Base-by-base conservation (phyloP, 2,329 filamentous ascomycete species). In the Hypomyces perniciosus region DNA sequence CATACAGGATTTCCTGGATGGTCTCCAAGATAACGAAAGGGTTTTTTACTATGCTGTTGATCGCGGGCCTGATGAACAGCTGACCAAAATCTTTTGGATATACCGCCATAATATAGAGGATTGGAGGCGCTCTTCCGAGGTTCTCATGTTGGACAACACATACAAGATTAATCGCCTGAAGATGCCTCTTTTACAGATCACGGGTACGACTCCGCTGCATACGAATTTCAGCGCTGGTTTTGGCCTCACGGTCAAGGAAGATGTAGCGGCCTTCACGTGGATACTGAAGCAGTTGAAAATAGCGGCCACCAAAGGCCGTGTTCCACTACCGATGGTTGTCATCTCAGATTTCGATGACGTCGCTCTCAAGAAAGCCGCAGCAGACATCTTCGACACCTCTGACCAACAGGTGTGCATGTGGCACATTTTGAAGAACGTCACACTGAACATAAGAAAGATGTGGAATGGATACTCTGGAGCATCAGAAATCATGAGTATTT, bases 81-180 rank as follows among this genome's bases (percentile, higher is more conserved):
- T 44, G 26, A 7, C 26, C 9, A 30, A 29, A n/a, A 44, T 44
- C 41, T 44, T 44, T 13, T 44, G 41, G 41, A 44, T 44, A 28
- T 44, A 44, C 28, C 41, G 31, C 41, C 27, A 29, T 29, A 44
- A 44, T 29, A 31, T 44, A 28, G 41, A 44, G 12, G 41, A 44
- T n/a, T 55, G 44, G 48, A 53, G 44, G 41, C 47, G 48, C 10
- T 55, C 50, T 31, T 44, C 47, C 5, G 43, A 54, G 38, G 44
- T 54, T 10, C 34, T 50, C 10, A 40, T 43, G 31, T 50, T 54
- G 5, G 42, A 53, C 35, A 53, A 50, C 27, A 50, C 51, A 8
- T 53, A 53, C 42, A 54, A 46, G 20, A 54, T 47, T 20, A 54
- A 50, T 39, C 47, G 46, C 42, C 40, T 46, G 10, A 48, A 45